Evolutionary conservation across 2,329 filamentous ascomycete genomes (phyloP), one percentile per base, ranked within the genome.

Genomic region (Coniella lustricola): DNA sequence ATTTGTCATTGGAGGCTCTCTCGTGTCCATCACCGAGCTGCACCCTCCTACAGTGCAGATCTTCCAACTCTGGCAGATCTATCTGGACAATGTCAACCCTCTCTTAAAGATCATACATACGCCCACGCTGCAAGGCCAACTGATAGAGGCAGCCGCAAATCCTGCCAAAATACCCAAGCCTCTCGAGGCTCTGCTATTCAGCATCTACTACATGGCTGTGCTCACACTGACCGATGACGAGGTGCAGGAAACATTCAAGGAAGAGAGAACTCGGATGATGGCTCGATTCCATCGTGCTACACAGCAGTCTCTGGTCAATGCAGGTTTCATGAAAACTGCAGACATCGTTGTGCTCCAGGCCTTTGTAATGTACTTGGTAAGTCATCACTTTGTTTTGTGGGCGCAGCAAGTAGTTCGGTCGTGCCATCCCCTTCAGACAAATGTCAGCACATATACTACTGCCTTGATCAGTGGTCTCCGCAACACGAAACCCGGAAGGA

Each of bases 41-140:
- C 77, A 81, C 53, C 79, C 79, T 9, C 61, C 73, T 2, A 67
- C 75, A 20, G 74, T 81, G 17, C 77, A 81, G 50, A 81, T 82
- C 46, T 76, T 83, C 51, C 74, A 79, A 55, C 67, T 84, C 16
- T 87, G 84, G 83, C 82, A 86, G 62, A 72, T 79, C 14, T 87
- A 84, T 59, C 72, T 87, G 36, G 76, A 81, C 54, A 85, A 85
- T 56, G 77, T 87, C 55, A 81, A 87, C 55, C 81, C 83, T 0
- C 60, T 88, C 5, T 69, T 85, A 40, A 87, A 85, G 58, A 70
- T 87, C 48, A 82, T 79, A 0, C 84, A 87, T 58, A 76, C 79
- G 0, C 81, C 82, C 1, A 84, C 75, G 1, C 65, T 86, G 1
- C 82, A 87, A 59, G 68, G 67, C n/a, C 75, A 75, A 45, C 75